Base-by-base conservation (phyloP, 768 basidiomycete genomes). In the Lactarius psammicola region DNA sequence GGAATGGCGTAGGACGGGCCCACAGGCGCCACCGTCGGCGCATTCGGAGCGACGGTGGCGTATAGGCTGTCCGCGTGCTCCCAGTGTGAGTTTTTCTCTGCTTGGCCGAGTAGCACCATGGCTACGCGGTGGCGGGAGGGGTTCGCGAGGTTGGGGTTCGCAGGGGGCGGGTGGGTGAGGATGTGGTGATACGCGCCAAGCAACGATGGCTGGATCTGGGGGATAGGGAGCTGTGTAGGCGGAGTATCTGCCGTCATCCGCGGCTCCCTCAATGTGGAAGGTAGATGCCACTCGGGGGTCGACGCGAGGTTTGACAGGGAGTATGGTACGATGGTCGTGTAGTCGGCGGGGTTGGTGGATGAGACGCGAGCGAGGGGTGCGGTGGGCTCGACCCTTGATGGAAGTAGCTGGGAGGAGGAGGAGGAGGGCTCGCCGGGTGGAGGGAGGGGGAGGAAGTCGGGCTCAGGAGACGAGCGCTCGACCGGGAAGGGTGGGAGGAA, bases 171-270 rank as follows among this genome's bases (percentile, higher is more conserved):
- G 69, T 91, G 85, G 0, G 87, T 90, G 58, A 91, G 81, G 66
- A 91, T 87, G 69, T 92, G 87, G 68, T 90, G 91, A 71, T 90
- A 92, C 6, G 88, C 90, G 15, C 80, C 78, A 51, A 89, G 74
- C 34, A 92, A 82, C 1, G 89, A 80, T 2, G 82, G 87, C 68
- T 89, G 87, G 8, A 82, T 82, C 68, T 83, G 84, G 0, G 87
- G 84, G 1, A 82, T 82, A 5, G 82, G 74, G 7, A 80, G 73
- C 5, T 78, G 80, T 31, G 74, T 18, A 3, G 70, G 56, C 23
- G 69, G 69, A 0, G 70, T 15, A 13, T 71, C 70, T 1, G 58
- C 34, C 9, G 68, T 53, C 11, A 33, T 54, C 0, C 56, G 62
- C 23, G 64, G 34, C 33, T 63, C 59, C 15, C 76, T 66, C 7